phyloP scores from a whole-genome alignment of 1,284 basidiomycete species.

The Cystobasidiaceae sp. region DNA sequence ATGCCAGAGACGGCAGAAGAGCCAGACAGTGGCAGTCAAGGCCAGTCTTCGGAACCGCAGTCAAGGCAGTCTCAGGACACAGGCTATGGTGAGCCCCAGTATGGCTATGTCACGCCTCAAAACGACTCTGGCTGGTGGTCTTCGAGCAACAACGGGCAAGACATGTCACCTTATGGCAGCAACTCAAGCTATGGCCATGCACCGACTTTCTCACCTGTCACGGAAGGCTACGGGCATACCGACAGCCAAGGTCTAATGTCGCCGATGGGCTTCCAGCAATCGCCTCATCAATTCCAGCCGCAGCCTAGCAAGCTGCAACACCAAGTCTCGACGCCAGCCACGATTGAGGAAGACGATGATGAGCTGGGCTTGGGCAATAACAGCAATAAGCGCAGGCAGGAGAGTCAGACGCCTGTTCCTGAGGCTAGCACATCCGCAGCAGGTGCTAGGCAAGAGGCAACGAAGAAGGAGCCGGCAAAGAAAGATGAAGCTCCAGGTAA shows the following conservation, averaged over 20 bases:
- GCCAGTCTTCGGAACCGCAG: not conserved
- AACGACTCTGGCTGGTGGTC: conserved; percentile 31
- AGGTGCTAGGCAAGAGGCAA: not conserved
- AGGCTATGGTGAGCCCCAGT: conserved; percentile 4
- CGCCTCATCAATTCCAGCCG: conserved; percentile 25
- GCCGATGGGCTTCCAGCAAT: conserved; percentile 38
- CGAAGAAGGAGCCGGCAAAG: conserved; percentile 7
- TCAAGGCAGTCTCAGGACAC: not conserved
- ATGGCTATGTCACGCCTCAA: conserved; percentile 29
- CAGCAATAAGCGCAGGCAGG: conserved; percentile 45
- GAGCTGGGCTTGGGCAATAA: conserved; percentile 87
- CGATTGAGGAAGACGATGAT: conserved; percentile 73
- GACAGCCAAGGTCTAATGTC: conserved; percentile 42
- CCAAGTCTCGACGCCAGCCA: conserved; percentile 38
- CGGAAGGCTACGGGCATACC: conserved; percentile 30
- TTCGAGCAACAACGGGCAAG: not conserved
- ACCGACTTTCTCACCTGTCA: conserved; percentile 25
- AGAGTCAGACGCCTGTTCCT: conserved; percentile 8
- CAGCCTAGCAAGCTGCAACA: conserved; percentile 11
- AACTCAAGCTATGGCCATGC: conserved; percentile 19
- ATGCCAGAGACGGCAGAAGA: conserved; percentile 28
- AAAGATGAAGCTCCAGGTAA: not conserved
- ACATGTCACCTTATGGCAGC: conserved; percentile 3
- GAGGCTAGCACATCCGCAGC: not conserved
- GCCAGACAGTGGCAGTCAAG: not conserved